A percentile compares a stretch with the other conserved stretches of the same genome.
Evolutionary conservation across 192 early-diverging fungal genomes (phyloP).

Genomic region (Rhizophagus prolifer): DNA sequence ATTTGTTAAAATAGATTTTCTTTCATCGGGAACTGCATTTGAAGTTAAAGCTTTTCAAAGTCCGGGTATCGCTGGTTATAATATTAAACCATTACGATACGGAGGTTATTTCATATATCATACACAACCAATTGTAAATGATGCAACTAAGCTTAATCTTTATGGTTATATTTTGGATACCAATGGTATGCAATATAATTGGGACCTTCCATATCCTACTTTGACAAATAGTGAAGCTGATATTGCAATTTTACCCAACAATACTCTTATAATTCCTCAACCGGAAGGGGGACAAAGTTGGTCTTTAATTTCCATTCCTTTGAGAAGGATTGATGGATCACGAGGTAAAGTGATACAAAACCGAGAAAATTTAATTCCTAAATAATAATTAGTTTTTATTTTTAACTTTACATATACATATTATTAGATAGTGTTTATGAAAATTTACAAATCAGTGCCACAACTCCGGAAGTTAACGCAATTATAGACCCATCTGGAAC

Average conservation of each 20-base stretch:
- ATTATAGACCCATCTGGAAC: background rate
- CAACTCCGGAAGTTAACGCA: background rate
- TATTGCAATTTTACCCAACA: background rate
- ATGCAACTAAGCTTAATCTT: background rate
- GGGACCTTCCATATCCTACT: background rate
- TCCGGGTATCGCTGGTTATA: background rate
- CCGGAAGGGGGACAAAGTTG: background rate
- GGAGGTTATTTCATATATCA: background rate
- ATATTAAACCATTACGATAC: background rate
- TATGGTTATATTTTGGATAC: background rate
- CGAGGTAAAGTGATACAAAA: background rate
- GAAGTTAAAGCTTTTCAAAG: background rate
- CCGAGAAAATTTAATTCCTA: background rate
- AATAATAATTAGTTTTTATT: background rate
- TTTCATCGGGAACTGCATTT: background rate
- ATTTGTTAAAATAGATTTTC: background rate
- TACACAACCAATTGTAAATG: too few relatives aligned
- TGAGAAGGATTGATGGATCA: background rate
- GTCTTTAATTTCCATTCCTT: background rate
- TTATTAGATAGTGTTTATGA: background rate
- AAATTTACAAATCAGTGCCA: background rate
- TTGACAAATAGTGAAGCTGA: too few relatives aligned
- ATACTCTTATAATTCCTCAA: background rate
- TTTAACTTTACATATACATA: background rate
- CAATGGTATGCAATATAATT: background rate